Evolutionary conservation across 768 basidiomycete species (phyloP).

Genomic region (Coprinopsis strossmayeri): DNA sequence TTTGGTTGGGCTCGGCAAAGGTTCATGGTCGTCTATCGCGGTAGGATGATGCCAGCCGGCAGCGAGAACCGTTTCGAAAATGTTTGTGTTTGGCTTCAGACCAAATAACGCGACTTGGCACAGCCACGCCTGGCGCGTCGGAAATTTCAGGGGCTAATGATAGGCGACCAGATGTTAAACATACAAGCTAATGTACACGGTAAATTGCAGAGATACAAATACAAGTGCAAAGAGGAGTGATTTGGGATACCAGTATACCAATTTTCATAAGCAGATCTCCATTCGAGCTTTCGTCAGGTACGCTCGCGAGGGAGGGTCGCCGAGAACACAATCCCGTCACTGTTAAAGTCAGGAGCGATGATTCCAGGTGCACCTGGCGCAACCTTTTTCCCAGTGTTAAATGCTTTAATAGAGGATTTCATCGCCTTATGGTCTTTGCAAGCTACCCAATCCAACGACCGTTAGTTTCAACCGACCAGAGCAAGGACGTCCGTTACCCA

Average conservation of each 20-base stretch:
- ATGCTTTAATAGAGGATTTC: background rate
- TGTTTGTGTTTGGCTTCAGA: background rate
- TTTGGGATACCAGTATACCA: background rate
- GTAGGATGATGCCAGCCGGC: background rate
- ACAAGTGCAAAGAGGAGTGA: background rate
- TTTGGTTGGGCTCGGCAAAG: background rate
- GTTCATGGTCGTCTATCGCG: background rate
- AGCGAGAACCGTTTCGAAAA: background rate
- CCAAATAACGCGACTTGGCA: background rate
- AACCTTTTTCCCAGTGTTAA: background rate
- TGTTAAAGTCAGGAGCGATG: background rate
- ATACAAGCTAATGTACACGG: background rate
- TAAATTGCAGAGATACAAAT: background rate
- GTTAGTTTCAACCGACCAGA: background rate
- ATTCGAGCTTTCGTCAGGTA: background rate
- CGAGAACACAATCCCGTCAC: background rate
- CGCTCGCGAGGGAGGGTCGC: background rate
- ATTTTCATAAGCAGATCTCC: background rate
- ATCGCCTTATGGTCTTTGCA: background rate
- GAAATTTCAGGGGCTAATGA: background rate
- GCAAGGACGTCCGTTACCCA: background rate
- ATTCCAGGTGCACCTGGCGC: background rate
- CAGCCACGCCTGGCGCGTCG: no score
- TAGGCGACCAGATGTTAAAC: background rate
- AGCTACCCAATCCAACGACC: background rate